Evolutionary conservation across 2,329 filamentous ascomycete genomes (phyloP), one percentile per base, ranked within the genome.

Genomic region (Teratosphaeria nubilosa): DNA sequence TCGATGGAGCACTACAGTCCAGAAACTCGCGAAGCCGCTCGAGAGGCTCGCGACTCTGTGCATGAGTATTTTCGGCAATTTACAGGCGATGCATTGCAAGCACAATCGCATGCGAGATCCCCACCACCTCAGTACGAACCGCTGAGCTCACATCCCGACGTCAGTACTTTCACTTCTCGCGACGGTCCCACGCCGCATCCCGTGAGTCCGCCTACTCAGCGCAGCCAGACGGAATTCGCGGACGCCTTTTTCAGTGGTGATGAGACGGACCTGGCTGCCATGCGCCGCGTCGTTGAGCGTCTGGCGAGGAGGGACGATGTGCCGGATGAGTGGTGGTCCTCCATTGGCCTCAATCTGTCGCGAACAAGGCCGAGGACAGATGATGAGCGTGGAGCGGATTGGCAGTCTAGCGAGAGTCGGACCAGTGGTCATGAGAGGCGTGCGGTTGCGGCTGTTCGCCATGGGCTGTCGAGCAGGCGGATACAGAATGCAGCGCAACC

Each of bases 301-400:
- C 78, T 95, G 57, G 83, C 86, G 34, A 80, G 82, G 20, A 78
- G 88, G 25, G 82, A 89, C 67, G 87, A 91, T 65, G 86, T 94
- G 56, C 87, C 88, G 0, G 88, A 94, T 61, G 85, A 90, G 63
- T 91, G 87, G 84, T 95, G 90, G 90, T 72, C 72, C 56, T 74
- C 72, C 22, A 74, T 77, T 20, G 76, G 76, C 13, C 62, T 78
- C 58, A 69, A 68, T 27, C 45, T 69, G 5, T 68, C 65, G 22
- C 62, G 68, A 3, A 59, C 66, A 9, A 55, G 63, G 45, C 63
- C 62, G 31, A 51, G 60, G 52, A 56, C 59, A 2, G n/a, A n/a
- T 6, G 16, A 16, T 22, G 41, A n/a, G 5, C 41, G 20, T n/a
- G 7, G 16, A 20, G 41, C 16, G 6, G 41, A 48, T 22, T 20